A percentile compares a stretch with the other conserved stretches of the same genome.
Conservation (phyloP, 164 flowering plant species). For the Magnolia officinalis region DNA sequence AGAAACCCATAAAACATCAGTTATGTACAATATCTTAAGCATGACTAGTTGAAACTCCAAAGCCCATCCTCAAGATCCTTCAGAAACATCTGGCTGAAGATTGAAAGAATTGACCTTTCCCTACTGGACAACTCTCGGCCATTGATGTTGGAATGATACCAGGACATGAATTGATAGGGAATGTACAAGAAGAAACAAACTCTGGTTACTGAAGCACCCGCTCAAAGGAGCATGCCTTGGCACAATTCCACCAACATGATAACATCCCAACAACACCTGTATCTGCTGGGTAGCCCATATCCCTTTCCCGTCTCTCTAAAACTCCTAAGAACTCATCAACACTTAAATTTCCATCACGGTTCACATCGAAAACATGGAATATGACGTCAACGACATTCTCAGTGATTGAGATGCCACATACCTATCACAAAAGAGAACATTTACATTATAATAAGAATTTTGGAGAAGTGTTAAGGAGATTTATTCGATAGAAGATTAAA, state of each 20-base stretch:
- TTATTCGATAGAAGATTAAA: not conserved
- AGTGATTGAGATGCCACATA: slow-evolving; percentile 65
- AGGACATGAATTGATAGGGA: not conserved
- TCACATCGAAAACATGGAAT: slow-evolving; percentile 74
- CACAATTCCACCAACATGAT: slow-evolving; percentile 49
- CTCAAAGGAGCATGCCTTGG: slow-evolving; percentile 28
- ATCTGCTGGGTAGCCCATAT: slow-evolving; percentile 46
- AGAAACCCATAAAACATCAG: too few species aligned
- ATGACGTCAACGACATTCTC: slow-evolving; percentile 66
- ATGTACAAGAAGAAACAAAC: not conserved
- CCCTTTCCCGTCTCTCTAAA: slow-evolving; percentile 59
- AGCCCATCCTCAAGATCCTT: too few species aligned
- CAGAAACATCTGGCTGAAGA: too few species aligned
- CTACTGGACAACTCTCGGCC: not conserved
- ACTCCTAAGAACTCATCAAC: slow-evolving; percentile 73
- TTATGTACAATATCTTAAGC: too few species aligned
- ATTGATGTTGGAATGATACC: not conserved
- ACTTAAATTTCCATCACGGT: slow-evolving; percentile 72
- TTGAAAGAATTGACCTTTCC: too few species aligned
- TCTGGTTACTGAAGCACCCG: slow-evolving; percentile 20
- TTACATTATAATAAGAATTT: not conserved
- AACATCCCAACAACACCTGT: slow-evolving; percentile 49
- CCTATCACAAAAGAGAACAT: slow-evolving; percentile 35
- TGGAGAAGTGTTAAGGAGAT: not conserved
- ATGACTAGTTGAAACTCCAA: too few species aligned